Base-by-base conservation (phyloP, 2,329 filamentous ascomycete genomes). In the Dactylellina parvicollis region DNA sequence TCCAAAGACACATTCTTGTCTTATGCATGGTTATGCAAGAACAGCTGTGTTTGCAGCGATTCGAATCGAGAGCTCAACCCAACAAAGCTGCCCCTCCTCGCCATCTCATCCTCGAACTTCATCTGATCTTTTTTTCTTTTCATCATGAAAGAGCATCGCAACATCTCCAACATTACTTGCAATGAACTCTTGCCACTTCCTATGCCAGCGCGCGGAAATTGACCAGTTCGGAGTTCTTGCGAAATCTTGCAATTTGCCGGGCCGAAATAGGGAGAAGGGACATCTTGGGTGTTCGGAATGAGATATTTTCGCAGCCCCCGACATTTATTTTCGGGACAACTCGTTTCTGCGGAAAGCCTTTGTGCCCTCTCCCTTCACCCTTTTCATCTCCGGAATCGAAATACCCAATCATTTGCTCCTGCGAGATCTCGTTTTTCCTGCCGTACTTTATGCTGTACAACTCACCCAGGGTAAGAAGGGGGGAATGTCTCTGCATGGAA, bases 11-110 rank as follows among this genome's bases (percentile, higher is more conserved):
- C 57, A 72, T 72, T 72, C 59, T 72, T 57, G 52, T 59, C 42
- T 71, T 71, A 71, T 71, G 66, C 66, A 72, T 65, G 52, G 52
- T 32, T 59, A 72, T 72, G 67, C 67, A 72, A 65, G 67, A 72
- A 65, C 67, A 72, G 16, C 59, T 44, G 54, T 59, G 50, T 44
- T 14, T 65, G 66, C 56, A 62, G 47, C 50, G 36, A 55, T 56
- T 61, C 46, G 55, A 32, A 44, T 56, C 24, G 32, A 64, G 67
- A 72, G 67, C 67, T 72, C 67, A 46, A 64, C 59, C 47, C 67
- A 32, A 46, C 52, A 30, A 47, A 52, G 36, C 20, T 57, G 34
- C 59, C 67, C 67, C 67, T 72, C 67, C 26, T 65, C 20, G 18
- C 42, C 18, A 14, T 36, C 46, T 36, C 46, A 24, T 34, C 46